phyloP scores from a whole-genome alignment of 257 asterid species.

The Fraxinus americana region DNA sequence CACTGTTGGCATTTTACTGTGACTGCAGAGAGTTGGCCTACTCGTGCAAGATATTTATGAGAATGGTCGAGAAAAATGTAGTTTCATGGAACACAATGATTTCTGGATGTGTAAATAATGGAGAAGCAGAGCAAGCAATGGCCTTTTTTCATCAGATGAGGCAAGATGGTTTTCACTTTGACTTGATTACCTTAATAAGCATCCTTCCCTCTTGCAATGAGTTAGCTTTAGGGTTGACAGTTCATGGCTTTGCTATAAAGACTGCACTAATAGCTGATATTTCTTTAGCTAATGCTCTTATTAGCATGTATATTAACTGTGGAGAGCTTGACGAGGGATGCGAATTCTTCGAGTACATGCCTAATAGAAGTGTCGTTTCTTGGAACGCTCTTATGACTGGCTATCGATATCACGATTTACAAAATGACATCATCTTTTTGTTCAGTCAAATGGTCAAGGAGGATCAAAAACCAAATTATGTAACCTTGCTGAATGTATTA shows the following conservation, averaged over 20 bases:
- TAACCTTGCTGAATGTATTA: constrained; percentile 55
- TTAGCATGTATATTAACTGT: constrained; percentile 60
- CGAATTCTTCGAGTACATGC: constrained; percentile 46
- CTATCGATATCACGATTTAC: constrained; percentile 35
- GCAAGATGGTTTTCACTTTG: constrained; percentile 44
- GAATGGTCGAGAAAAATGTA: constrained; percentile 37
- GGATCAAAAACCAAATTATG: constrained; percentile 44
- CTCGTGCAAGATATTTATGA: constrained; percentile 45
- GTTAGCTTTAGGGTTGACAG: constrained; percentile 37
- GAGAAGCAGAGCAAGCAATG: constrained; percentile 43
- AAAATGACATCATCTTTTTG: constrained; percentile 37
- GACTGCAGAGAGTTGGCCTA: constrained; percentile 31
- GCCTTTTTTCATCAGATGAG: constrained; percentile 46
- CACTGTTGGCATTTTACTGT: constrained; percentile 53
- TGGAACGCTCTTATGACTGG: constrained; percentile 74
- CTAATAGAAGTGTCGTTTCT: constrained; percentile 46
- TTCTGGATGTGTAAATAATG: constrained; percentile 49
- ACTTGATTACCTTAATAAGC: constrained; percentile 50
- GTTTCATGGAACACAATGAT: constrained; percentile 66
- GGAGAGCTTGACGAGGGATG: constrained; percentile 46
- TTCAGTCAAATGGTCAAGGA: constrained; percentile 41
- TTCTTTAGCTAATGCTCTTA: constrained; percentile 58
- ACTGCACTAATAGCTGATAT: constrained; percentile 37
- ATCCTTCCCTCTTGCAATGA: constrained; percentile 52
- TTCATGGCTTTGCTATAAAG: constrained; percentile 50